Evolutionary conservation across 2,329 filamentous ascomycete species (phyloP).

Genomic region (Aschersonia sp.): DNA sequence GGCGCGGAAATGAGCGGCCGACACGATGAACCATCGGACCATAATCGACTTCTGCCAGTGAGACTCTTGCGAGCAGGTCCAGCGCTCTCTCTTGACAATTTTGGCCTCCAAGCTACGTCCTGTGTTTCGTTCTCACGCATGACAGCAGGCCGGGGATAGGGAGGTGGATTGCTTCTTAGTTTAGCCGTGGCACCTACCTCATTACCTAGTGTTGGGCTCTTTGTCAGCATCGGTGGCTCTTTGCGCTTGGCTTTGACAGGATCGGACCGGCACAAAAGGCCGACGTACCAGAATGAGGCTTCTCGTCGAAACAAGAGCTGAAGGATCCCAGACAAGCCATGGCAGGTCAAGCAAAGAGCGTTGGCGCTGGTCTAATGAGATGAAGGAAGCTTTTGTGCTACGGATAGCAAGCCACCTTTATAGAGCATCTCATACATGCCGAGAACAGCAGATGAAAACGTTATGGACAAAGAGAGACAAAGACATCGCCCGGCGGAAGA

Average conservation of each 20-base stretch:
- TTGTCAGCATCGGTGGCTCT: neutral
- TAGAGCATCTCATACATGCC: neutral
- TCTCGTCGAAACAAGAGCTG: constrained; percentile 22
- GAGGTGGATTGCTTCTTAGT: constrained; percentile 13
- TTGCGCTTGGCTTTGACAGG: neutral
- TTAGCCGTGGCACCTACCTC: constrained; percentile 13
- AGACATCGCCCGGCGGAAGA: neutral
- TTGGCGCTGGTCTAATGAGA: no score
- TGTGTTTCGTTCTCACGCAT: constrained; percentile 8
- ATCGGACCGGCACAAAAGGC: constrained; percentile 2
- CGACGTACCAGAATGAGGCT: constrained; percentile 23
- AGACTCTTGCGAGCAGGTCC: constrained; percentile 24
- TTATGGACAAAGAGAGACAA: neutral
- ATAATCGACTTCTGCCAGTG: constrained; percentile 30
- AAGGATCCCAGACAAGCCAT: constrained; percentile 29
- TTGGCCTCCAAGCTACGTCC: constrained; percentile 8
- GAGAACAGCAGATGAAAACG: neutral
- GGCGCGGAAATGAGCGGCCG: constrained; percentile 44
- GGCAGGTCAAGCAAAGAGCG: constrained; percentile 16
- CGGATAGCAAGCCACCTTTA: constrained; percentile 1
- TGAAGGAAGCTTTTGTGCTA: constrained; percentile 23
- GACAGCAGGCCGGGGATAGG: constrained; percentile 14
- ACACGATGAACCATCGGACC: constrained; percentile 30
- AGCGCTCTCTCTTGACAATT: constrained; percentile 8
- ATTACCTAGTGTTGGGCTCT: constrained; percentile 9